phyloP scores from a whole-genome alignment of 2,329 filamentous ascomycete genomes.

The Geosmithia morbida region DNA sequence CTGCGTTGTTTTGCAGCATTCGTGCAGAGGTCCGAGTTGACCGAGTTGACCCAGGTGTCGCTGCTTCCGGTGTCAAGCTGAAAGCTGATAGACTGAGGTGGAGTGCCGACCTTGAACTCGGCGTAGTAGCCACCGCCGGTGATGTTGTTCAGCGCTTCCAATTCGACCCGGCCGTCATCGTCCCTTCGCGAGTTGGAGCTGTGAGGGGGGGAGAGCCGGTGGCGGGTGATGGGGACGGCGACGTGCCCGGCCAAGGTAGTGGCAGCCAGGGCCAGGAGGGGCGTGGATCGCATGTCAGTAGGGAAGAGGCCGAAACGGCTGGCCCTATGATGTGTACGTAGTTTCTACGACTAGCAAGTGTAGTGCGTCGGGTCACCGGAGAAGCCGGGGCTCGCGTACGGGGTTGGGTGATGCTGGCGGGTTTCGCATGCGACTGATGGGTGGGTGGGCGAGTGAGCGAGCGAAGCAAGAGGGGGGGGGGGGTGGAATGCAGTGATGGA shows the following conservation, averaged over 20 bases:
- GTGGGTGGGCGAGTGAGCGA: conserved; percentile 43
- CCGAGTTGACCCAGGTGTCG: conserved; percentile 20
- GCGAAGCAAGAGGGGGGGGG: background rate
- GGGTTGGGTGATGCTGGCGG: no score
- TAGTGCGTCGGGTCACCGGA: no score
- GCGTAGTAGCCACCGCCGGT: conserved; percentile 41
- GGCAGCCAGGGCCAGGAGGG: conserved; percentile 4
- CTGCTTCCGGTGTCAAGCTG: conserved; percentile 49
- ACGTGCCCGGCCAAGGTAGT: conserved; percentile 8
- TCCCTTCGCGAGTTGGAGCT: conserved; percentile 7
- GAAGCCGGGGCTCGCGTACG: no score
- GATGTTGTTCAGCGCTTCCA: conserved; percentile 35
- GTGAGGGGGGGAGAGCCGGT: conserved; percentile 1
- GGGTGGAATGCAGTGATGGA: background rate
- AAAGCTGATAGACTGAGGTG: conserved; percentile 36
- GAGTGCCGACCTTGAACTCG: conserved; percentile 43
- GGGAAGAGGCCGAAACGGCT: background rate
- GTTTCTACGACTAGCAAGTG: no score
- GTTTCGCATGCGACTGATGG: background rate
- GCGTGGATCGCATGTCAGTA: background rate
- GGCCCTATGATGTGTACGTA: no score
- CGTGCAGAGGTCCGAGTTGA: conserved; percentile 1
- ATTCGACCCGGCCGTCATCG: conserved; percentile 10
- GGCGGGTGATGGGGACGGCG: conserved; percentile 7
- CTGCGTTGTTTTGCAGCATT: conserved; percentile 12